Conservation (phyloP, 2,329 filamentous ascomycete species). For the Leptographium galeiforme region DNA sequence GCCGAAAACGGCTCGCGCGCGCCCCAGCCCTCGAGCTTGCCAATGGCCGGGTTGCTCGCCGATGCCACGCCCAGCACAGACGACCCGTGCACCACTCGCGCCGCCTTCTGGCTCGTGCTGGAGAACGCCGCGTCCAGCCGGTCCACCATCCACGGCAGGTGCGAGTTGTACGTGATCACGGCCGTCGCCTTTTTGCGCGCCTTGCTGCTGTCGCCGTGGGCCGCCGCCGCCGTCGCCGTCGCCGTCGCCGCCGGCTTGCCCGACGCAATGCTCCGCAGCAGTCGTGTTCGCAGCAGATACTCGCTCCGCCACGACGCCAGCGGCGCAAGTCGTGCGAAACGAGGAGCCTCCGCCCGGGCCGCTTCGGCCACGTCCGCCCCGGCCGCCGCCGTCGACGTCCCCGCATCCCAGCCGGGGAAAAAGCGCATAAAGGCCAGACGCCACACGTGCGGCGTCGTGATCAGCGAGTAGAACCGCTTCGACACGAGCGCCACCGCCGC, state of each 20-base stretch:
- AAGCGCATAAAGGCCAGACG: conserved; percentile 81
- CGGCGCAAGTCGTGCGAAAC: conserved; percentile 69
- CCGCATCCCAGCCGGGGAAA: conserved; percentile 59
- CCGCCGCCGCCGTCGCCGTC: no score
- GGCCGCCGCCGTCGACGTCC: not conserved
- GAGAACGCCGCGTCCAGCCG: conserved; percentile 67
- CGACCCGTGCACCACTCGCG: conserved; percentile 71
- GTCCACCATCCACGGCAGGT: conserved; percentile 65
- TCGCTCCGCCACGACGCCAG: conserved; percentile 93
- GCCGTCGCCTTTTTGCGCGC: conserved; percentile 54
- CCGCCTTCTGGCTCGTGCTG: conserved; percentile 48
- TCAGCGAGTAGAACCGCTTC: conserved; percentile 70
- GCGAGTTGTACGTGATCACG: conserved; percentile 74
- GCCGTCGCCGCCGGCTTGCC: conserved; percentile 54
- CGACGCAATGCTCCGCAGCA: conserved; percentile 66
- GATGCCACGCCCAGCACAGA: conserved; percentile 67
- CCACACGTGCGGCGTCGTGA: conserved; percentile 90
- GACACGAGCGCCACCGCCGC: conserved; percentile 75
- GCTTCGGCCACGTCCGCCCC: conserved; percentile 30
- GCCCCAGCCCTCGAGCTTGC: conserved; percentile 72
- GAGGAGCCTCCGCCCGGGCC: conserved; percentile 54
- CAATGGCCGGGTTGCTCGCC: conserved; percentile 64
- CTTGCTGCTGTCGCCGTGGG: conserved; percentile 20
- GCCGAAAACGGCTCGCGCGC: conserved; percentile 62
- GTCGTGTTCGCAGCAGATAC: conserved; percentile 75